phyloP scores from a whole-genome alignment of 2,329 filamentous ascomycete species.

The Nigrospora oryzae region DNA sequence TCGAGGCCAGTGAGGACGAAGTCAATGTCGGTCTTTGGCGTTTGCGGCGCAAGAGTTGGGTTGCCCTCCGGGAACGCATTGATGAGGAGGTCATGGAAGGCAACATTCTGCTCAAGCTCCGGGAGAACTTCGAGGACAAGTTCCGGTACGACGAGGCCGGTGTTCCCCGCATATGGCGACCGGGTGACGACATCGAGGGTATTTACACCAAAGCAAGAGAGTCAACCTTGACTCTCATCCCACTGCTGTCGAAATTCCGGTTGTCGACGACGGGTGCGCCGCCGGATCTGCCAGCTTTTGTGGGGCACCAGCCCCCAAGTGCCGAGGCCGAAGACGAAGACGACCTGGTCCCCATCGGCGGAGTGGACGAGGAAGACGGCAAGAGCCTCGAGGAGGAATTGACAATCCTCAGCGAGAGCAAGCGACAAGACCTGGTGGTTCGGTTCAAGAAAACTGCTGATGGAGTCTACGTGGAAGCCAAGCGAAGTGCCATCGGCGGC shows the following conservation, averaged over 20 bases:
- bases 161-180: slow-evolving; percentile 93
- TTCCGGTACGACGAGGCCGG: slow-evolving; percentile 96
- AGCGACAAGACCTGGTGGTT: slow-evolving; percentile 83
- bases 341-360: slow-evolving; percentile 80
- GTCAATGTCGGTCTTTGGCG: slow-evolving; percentile 90
- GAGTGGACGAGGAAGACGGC: slow-evolving; percentile 88
- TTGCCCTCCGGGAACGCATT: slow-evolving; percentile 78
- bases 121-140: slow-evolving; percentile 98
- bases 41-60: slow-evolving; percentile 89
- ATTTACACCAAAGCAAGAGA: slow-evolving; percentile 88
- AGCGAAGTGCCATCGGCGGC: slow-evolving; percentile 90
- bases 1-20: slow-evolving; percentile 85
- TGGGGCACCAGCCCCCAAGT: slow-evolving; percentile 68
- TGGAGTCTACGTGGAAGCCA: slow-evolving; percentile 95
- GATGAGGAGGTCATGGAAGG: slow-evolving; percentile 98
- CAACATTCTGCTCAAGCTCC: slow-evolving; percentile 87
- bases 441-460: slow-evolving; percentile 98
- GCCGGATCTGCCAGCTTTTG: slow-evolving; percentile 77
- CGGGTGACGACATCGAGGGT: slow-evolving; percentile 94
- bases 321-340: slow-evolving; percentile 81
- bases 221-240: slow-evolving; percentile 84
- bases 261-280: slow-evolving; percentile 65
- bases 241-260: slow-evolving; percentile 77
- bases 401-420: slow-evolving; percentile 83
- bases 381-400: slow-evolving; percentile 95